Percentiles rank a stretch among this genome's conserved stretches.
These are phyloP conservation scores for Triadica sebifera DNA, from an alignment of 345 rosid genomes.

Conservation along the genomic window DNA sequence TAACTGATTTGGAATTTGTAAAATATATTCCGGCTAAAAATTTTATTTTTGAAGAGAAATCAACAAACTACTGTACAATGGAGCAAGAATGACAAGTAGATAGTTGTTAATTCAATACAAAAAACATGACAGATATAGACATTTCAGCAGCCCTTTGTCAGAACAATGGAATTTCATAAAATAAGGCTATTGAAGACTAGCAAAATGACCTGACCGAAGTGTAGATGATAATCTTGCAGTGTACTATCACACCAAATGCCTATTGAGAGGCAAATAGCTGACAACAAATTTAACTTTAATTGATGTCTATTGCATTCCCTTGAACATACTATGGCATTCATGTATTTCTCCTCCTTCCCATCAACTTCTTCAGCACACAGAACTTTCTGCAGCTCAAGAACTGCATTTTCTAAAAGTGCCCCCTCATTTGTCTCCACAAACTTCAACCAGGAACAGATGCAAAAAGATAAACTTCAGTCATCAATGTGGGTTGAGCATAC, in stretches of 20 bases:
- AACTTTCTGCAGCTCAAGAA: constrained; percentile 58
- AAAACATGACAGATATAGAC: neutral
- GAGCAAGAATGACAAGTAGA: neutral
- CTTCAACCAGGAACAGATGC: constrained; percentile 42
- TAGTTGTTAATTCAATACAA: neutral
- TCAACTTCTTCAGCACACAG: constrained; percentile 41
- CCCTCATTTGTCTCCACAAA: constrained; percentile 71
- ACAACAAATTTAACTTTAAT: constrained; percentile 45
- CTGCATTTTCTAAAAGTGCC: constrained; percentile 56
- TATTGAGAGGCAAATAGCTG: constrained; percentile 56
- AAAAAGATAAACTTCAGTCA: neutral
- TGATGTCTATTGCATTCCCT: constrained; percentile 40
- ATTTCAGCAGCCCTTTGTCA: constrained; percentile 9
- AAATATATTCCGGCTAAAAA: neutral
- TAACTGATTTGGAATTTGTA: neutral
- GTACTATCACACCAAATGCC: constrained; percentile 72
- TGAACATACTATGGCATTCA: constrained; percentile 54
- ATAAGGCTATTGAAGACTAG: constrained; percentile 18
- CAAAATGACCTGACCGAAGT: constrained; percentile 68
- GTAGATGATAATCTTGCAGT: constrained; percentile 83
- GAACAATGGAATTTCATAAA: constrained; percentile 9
- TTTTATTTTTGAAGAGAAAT: neutral
- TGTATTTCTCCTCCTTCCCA: constrained; percentile 54
- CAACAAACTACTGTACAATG: neutral
- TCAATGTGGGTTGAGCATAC: neutral